Evolutionary conservation across 306 rosid genomes (phyloP), one percentile per base, ranked within the genome.

Genomic region (Castanea mollissima): DNA sequence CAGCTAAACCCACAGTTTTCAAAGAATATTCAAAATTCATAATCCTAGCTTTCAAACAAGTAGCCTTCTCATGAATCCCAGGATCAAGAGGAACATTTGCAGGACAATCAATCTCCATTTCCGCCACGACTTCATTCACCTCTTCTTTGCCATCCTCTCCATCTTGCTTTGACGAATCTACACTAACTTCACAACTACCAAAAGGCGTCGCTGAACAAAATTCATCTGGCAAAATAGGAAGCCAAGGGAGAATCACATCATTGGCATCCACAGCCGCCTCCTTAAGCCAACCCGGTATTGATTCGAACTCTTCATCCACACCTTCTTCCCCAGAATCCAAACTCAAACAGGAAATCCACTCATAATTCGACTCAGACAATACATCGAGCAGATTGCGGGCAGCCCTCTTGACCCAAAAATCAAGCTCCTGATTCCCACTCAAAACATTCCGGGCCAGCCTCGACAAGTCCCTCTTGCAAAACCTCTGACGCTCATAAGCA

Each of bases 371-470:
- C 2, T 68, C 62, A 29, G 84, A 73, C 86, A 79, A 58, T 44
- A 18, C 71, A 15, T 86, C 86, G 32, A 86, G 77, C 89, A 86
- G 80, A 51, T 82, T 62, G 70, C 65, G 75, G 8, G 84, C 84
- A 56, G 84, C 71, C 56, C 62, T 76, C 58, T 76, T 71, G 11
- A 79, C 86, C 89, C 89, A 82, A 74, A 86, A 86, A 69, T 86
- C 86, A 29, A 69, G 52, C 15, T 16, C 80, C 14, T 14, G 38
- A 20, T 14, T 15, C 3, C 71, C 55, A 46, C 86, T 60, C 77
- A 82, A 83, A 51, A 83, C 62, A 52, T n/a, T 35, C 65, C 75
- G 41, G 4, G 84, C 84, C 73, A 86, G 41, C 77, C 23, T 72
- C n/a, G 55, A 51, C 74, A 85, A 73, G 16, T 85, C 84, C 68